Evolutionary conservation across 805 yeast species (phyloP), one percentile per base, ranked within the genome.

Genomic region (Nakazawaea sp.): DNA sequence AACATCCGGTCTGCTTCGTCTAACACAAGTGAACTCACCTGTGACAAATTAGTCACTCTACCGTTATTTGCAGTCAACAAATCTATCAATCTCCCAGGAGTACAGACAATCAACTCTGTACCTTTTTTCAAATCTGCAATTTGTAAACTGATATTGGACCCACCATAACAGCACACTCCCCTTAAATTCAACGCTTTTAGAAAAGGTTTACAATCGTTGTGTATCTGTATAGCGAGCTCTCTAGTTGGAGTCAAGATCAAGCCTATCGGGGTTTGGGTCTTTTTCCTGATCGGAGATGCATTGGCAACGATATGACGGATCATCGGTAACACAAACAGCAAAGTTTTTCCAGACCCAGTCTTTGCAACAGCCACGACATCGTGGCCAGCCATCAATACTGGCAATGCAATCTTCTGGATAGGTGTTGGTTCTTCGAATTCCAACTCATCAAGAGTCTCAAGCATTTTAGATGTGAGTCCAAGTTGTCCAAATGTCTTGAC

Each of bases 1-100:
- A 90, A 90, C 83, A 92, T 79, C 45, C 98, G 62, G 58, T 92
- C 98, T 1, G 97, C 97, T 53, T 92, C 98, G 55, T 92, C 98
- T 42, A 92, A 62, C 0, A 89, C 94, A n/a, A 87, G 68, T 55
- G 80, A 87, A 0, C 96, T 79, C 5, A 83, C 77, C 30, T 89
- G 62, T 20, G 65, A 61, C 5, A 92, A 63, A 43, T 77, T 79
- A 3, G 83, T 67, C 1, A 88, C 74, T 35, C 86, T 68, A 0
- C 97, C 97, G 27, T 73, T 61, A 53, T 90, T 90, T 3, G 94
- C 81, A 2, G 95, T 77, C 21, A 92, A 59, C 29, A 92, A 61
- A 58, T 92, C 98, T 38, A 92, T 90, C 46, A 92, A 71, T 42
- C 98, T 65, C 1, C 98, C 98, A 0, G 98, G 98, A 0, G 98